phyloP scores from a whole-genome alignment of 2,329 filamentous ascomycete genomes.

The Aspergillus oerlinghausenensis region DNA sequence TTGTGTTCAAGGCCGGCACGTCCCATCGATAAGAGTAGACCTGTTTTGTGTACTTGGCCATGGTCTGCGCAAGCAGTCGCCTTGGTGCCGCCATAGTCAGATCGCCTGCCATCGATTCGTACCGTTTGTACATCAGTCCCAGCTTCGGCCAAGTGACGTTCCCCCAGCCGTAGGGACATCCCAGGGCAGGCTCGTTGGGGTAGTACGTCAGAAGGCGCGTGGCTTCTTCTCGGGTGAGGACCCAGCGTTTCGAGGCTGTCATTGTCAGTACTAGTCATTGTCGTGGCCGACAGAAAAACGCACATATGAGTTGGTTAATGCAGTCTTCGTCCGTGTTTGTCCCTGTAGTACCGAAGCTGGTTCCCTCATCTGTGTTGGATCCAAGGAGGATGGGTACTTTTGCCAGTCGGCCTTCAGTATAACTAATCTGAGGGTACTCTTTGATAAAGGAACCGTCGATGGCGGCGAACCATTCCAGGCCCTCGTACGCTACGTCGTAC shows the following conservation, averaged over 20 bases:
- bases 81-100: conserved; percentile 26
- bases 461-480: conserved; percentile 35
- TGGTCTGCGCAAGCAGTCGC: conserved; percentile 23
- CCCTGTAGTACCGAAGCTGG: conserved; percentile 49
- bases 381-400: conserved; percentile 60
- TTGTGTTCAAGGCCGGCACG: conserved; percentile 23
- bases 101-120: conserved; percentile 28
- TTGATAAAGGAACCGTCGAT: conserved; percentile 55
- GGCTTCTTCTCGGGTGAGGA: conserved; percentile 22
- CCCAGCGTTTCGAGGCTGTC: conserved; percentile 25
- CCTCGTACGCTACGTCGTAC: conserved; percentile 22
- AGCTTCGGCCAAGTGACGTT: conserved; percentile 25
- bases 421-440: conserved; percentile 50
- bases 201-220: conserved; percentile 47
- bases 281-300: not conserved
- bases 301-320: conserved; percentile 28
- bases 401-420: conserved; percentile 55
- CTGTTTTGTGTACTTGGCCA: conserved; percentile 15
- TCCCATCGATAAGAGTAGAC: conserved; percentile 30
- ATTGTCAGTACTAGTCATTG: conserved; percentile 9
- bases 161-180: conserved; percentile 43
- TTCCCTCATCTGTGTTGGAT: conserved; percentile 63
- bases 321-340: conserved; percentile 54
- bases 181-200: conserved; percentile 46
- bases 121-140: conserved; percentile 28